Percentiles rank a stretch among this genome's conserved stretches.
Evolutionary conservation across 108 stramenopile species (phyloP).

Genomic region (Aureococcus anophagefferens): DNA sequence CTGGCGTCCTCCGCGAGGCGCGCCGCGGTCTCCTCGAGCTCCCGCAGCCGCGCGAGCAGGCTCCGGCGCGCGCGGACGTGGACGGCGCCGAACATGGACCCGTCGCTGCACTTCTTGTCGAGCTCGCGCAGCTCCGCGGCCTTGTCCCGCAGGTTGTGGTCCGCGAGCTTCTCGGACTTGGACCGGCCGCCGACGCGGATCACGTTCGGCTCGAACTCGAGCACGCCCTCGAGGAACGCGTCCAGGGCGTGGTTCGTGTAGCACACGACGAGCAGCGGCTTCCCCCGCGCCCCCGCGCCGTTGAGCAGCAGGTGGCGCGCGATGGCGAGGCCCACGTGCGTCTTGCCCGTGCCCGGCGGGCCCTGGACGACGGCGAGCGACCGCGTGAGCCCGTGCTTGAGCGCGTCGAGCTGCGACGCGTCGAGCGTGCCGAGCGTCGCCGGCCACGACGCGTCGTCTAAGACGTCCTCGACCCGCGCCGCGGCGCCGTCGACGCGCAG

Average conservation of each 20-base stretch:
- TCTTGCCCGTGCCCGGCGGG: conserved; percentile 39
- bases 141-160: conserved; percentile 29
- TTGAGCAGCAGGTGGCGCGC: conserved; percentile 8
- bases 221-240: conserved; percentile 57
- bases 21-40: no score
- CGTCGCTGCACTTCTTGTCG: neutral
- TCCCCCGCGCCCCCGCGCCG: neutral
- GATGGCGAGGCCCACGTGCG: conserved; percentile 18
- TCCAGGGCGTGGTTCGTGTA: conserved; percentile 73
- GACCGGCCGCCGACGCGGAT: conserved; percentile 58
- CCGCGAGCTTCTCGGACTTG: conserved; percentile 36
- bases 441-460: no score
- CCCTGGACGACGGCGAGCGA: conserved; percentile 27
- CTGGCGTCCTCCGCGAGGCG: no score
- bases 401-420: conserved; percentile 15
- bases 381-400: conserved; percentile 11
- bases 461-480: no score
- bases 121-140: conserved; percentile 13
- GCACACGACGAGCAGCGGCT: conserved; percentile 41
- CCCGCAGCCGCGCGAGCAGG: no score
- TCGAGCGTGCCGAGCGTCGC: neutral
- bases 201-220: conserved; percentile 42
- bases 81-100: no score
- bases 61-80: no score
- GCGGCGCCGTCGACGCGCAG: no score